Evolutionary conservation across 2,329 filamentous ascomycete genomes (phyloP).

Genomic region (Rosellinia necatrix): DNA sequence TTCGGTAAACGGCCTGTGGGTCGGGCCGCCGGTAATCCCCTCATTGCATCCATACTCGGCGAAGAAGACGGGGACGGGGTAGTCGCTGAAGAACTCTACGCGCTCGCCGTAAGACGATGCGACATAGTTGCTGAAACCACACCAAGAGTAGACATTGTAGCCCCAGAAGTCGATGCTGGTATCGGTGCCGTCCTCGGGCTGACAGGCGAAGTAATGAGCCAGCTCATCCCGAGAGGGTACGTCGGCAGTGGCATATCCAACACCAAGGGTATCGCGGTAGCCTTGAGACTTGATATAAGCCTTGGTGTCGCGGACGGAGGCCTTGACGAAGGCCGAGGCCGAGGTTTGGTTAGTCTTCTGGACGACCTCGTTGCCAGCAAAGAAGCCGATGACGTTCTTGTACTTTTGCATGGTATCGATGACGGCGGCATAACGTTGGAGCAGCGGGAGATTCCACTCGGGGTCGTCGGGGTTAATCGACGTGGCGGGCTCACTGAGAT

Average conservation of each 20-base stretch:
- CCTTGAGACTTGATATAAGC: constrained; percentile 82
- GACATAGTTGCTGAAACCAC: constrained; percentile 78
- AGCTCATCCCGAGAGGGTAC: constrained; percentile 78
- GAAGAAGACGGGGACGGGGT: constrained; percentile 95
- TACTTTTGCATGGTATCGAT: constrained; percentile 82
- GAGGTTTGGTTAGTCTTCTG: constrained; percentile 87
- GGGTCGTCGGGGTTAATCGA: constrained; percentile 87
- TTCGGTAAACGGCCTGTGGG: constrained; percentile 81
- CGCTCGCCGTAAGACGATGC: constrained; percentile 81
- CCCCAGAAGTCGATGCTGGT: constrained; percentile 93
- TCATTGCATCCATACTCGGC: constrained; percentile 97
- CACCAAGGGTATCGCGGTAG: constrained; percentile 74
- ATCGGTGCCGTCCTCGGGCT: constrained; percentile 54
- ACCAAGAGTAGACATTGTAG: constrained; percentile 99
- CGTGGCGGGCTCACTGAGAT: constrained; percentile 77
- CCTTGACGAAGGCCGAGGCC: constrained; percentile 95
- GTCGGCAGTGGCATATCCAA: constrained; percentile 96
- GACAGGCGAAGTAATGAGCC: constrained; percentile 95
- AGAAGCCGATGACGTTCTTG: constrained; percentile 94
- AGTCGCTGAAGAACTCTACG: constrained; percentile 84
- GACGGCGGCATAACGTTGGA: constrained; percentile 79
- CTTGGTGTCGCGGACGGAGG: constrained; percentile 95
- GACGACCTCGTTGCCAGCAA: constrained; percentile 96
- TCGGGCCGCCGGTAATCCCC: constrained; percentile 53
- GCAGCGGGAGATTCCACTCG: constrained; percentile 78